These are phyloP conservation scores for Wilcoxina mikolae DNA, from an alignment of 495 filamentous ascomycete species.

Conservation along the genomic window DNA sequence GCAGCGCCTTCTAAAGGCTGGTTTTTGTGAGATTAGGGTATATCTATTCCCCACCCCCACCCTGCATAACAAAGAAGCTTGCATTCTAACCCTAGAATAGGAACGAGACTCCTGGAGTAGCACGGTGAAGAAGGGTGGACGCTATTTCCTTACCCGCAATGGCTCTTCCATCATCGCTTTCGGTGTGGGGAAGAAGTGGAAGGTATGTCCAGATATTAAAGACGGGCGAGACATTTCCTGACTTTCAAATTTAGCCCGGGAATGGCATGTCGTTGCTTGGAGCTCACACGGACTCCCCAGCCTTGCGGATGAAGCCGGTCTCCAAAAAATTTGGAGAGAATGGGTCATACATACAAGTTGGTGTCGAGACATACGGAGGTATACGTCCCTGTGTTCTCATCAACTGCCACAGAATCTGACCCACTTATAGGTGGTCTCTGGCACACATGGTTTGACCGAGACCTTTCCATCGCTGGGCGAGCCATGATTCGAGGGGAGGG, in stretches of 20 bases:
- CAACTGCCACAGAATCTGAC: too few relatives aligned
- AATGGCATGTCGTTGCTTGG: constrained; percentile 92
- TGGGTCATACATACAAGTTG: constrained; percentile 88
- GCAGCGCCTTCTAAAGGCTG: constrained; percentile 57
- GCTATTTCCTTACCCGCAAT: constrained; percentile 93
- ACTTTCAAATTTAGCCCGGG: constrained; percentile 43
- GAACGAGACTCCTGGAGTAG: constrained; percentile 83
- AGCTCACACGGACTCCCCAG: constrained; percentile 90
- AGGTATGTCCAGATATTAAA: constrained; percentile 31
- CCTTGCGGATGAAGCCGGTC: constrained; percentile 79
- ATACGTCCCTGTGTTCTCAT: background rate
- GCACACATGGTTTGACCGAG: constrained; percentile 80
- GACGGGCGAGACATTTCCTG: background rate
- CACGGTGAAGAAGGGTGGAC: constrained; percentile 67
- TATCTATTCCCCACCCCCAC: constrained; percentile 5
- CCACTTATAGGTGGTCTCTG: constrained; percentile 32
- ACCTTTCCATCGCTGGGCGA: constrained; percentile 79
- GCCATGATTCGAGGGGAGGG: constrained; percentile 62
- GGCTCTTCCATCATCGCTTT: constrained; percentile 89
- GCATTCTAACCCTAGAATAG: constrained; percentile 28
- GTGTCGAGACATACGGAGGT: constrained; percentile 92
- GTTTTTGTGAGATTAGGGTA: constrained; percentile 72
- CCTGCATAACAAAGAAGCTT: constrained; percentile 2
- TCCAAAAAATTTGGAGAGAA: constrained; percentile 60
- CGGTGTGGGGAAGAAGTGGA: constrained; percentile 82